Conservation (phyloP, 2,329 filamentous ascomycete genomes). For the Hymenoscyphus linearis region DNA sequence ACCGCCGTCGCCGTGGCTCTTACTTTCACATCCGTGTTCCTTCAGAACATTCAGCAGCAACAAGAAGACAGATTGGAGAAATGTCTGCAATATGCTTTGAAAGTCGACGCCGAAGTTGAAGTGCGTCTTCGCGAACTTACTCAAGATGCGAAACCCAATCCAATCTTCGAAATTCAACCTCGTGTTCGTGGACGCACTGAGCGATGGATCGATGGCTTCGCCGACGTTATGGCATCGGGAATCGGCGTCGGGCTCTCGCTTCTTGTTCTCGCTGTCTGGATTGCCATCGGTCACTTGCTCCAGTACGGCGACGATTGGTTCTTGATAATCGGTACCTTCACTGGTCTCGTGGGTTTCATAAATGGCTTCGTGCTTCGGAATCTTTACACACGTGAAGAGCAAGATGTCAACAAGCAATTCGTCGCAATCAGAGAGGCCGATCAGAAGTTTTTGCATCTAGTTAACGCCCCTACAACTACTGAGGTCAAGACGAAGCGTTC, state of each 20-base stretch:
- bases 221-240: conserved; percentile 39
- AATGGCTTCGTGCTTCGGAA: conserved; percentile 43
- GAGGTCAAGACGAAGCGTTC: conserved; percentile 8
- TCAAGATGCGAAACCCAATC: conserved; percentile 32
- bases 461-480: conserved; percentile 20
- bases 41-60: conserved; percentile 36
- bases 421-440: conserved; percentile 20
- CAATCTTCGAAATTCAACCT: conserved; percentile 30
- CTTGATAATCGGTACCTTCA: conserved; percentile 44
- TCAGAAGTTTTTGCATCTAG: conserved; percentile 16
- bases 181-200: conserved; percentile 33
- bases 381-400: conserved; percentile 32
- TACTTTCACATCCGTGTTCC: conserved; percentile 37
- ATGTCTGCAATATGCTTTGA: conserved; percentile 33
- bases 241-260: conserved; percentile 37
- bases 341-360: conserved; percentile 40
- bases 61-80: conserved; percentile 32
- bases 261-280: conserved; percentile 35
- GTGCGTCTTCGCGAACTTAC: conserved; percentile 33
- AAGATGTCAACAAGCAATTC: conserved; percentile 23
- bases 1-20: conserved; percentile 40
- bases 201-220: conserved; percentile 38
- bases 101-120: conserved; percentile 34
- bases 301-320: conserved; percentile 41
- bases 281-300: conserved; percentile 36